Evolutionary conservation across 371 early-diverging fungal genomes (phyloP).

Genomic region (Mucor piriformis): DNA sequence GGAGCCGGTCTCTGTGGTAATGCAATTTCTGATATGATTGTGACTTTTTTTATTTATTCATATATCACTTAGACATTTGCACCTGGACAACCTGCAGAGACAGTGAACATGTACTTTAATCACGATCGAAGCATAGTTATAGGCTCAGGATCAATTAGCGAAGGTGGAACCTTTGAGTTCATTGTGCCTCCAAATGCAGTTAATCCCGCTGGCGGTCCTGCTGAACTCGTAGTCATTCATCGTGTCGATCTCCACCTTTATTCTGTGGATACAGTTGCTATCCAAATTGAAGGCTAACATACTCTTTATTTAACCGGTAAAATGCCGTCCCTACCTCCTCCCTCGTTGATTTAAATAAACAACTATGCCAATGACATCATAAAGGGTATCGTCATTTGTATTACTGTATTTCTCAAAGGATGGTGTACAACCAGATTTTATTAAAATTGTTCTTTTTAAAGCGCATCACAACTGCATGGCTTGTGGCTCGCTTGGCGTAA

Average conservation of each 20-base stretch:
- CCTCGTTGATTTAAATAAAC: no score
- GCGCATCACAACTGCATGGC: neutral
- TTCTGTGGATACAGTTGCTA: slow-evolving; percentile 10
- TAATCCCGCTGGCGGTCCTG: neutral
- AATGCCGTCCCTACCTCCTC: no score
- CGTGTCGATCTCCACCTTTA: slow-evolving; percentile 7
- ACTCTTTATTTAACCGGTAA: no score
- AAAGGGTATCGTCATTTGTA: no score
- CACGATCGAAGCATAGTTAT: slow-evolving; percentile 8
- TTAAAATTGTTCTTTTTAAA: no score
- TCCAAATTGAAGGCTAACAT: neutral
- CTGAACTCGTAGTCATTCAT: slow-evolving; percentile 18
- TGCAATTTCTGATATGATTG: neutral
- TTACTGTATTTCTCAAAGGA: no score
- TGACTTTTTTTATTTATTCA: neutral
- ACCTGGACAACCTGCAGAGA: slow-evolving; percentile 7
- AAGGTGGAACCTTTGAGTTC: slow-evolving; percentile 5
- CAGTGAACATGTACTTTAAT: slow-evolving; percentile 11
- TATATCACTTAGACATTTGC: neutral
- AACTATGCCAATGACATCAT: no score
- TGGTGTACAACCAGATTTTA: no score
- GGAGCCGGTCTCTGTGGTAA: slow-evolving; percentile 9
- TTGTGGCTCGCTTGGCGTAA: neutral
- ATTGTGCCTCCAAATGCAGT: slow-evolving; percentile 7
- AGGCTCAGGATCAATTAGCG: slow-evolving; percentile 9